Percentiles rank a stretch among this genome's conserved stretches.
Evolutionary conservation across 129 eudicot species (phyloP).

Genomic region (sunflower (Helianthus annuus)): DNA sequence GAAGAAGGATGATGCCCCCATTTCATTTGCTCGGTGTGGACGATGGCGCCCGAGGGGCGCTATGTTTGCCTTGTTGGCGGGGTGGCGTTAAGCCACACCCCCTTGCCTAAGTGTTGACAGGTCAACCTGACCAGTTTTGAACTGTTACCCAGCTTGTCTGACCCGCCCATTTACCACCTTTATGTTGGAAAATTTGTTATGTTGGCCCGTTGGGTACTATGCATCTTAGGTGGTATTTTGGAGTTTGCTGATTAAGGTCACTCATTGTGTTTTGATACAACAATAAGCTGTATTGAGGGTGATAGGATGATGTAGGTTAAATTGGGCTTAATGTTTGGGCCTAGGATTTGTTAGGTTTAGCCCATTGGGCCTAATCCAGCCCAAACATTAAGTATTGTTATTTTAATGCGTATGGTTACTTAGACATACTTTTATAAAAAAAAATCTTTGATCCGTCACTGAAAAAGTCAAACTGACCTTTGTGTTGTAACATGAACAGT

Average conservation of each 20-base stretch:
- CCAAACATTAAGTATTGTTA: no score
- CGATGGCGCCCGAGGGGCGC: no score
- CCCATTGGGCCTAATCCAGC: no score
- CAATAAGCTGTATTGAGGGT: not conserved
- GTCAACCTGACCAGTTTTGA: not conserved
- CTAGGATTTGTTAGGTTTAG: not conserved
- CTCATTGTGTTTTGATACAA: not conserved
- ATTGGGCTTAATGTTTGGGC: no score
- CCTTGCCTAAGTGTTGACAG: not conserved
- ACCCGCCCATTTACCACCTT: not conserved
- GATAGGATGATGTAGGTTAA: no score
- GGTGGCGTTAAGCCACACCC: no score
- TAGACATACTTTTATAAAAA: not conserved
- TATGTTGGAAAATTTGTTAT: no score
- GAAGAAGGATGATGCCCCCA: no score
- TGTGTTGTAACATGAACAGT: constrained; percentile 48
- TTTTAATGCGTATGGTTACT: not conserved
- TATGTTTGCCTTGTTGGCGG: no score
- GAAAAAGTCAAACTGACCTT: constrained; percentile 1
- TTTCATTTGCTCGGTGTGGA: no score
- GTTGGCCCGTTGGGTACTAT: no score
- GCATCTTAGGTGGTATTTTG: not conserved
- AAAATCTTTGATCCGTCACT: not conserved
- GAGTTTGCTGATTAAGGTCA: not conserved
- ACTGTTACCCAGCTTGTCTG: not conserved